phyloP scores from a whole-genome alignment of 345 rosid species.

The Laguncularia racemosa region DNA sequence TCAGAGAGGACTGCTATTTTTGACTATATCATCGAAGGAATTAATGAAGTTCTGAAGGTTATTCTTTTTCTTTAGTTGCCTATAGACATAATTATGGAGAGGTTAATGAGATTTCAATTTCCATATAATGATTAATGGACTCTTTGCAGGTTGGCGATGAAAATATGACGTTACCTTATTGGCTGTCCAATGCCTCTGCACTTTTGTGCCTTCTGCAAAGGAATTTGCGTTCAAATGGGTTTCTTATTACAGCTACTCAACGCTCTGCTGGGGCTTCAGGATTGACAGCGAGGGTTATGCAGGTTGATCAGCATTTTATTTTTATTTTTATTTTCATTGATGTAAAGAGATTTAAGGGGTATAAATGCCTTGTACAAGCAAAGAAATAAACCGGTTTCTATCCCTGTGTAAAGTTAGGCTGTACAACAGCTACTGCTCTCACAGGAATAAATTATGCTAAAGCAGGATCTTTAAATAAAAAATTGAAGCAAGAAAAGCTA shows the following conservation, averaged over 20 bases:
- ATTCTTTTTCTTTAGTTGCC: slow-evolving; percentile 4
- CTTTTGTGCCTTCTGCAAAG: slow-evolving; percentile 93
- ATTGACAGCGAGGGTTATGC: slow-evolving; percentile 60
- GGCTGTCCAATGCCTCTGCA: slow-evolving; percentile 94
- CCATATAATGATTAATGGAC: neutral
- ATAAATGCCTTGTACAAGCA: neutral
- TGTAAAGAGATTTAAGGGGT: neutral
- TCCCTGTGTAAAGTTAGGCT: too few relatives aligned
- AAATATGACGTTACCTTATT: slow-evolving; percentile 63
- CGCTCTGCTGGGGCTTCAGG: slow-evolving; percentile 47
- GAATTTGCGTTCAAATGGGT: slow-evolving; percentile 70
- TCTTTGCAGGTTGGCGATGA: slow-evolving; percentile 72
- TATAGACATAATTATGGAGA: too few relatives aligned
- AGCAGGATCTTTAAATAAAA: too few relatives aligned
- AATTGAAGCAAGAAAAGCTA: too few relatives aligned
- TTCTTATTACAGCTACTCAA: slow-evolving; percentile 48
- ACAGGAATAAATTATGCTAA: too few relatives aligned
- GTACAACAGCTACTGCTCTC: too few relatives aligned
- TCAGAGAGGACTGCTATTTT: slow-evolving; percentile 85
- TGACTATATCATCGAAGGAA: slow-evolving; percentile 82
- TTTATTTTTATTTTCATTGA: neutral
- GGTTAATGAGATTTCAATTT: too few relatives aligned
- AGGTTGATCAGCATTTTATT: slow-evolving; percentile 30
- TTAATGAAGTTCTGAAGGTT: slow-evolving; percentile 82
- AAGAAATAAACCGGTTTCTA: too few relatives aligned